phyloP scores from a whole-genome alignment of 2,329 filamentous ascomycete species.

The Penicillium sp. region DNA sequence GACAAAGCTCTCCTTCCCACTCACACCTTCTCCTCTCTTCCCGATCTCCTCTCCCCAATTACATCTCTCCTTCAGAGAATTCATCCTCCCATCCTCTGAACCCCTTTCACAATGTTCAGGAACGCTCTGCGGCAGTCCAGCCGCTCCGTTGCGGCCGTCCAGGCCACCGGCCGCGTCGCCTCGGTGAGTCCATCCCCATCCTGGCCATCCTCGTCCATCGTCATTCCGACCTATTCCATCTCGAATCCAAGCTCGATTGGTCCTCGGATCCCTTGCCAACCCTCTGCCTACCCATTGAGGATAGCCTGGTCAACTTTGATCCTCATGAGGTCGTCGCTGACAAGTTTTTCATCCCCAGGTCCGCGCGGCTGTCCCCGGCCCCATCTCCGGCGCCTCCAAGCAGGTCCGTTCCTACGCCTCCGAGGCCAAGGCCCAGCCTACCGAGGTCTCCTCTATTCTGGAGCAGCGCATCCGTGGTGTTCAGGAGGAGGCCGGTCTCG shows the following conservation, averaged over 20 bases:
- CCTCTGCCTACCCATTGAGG: constrained; percentile 21
- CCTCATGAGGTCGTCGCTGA: constrained; percentile 48
- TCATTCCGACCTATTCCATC: constrained; percentile 31
- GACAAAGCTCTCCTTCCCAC: constrained; percentile 42
- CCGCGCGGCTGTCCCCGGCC: constrained; percentile 78
- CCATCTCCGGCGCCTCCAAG: constrained; percentile 65
- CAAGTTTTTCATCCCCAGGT: constrained; percentile 56
- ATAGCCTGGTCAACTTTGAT: constrained; percentile 21
- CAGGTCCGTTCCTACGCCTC: constrained; percentile 82
- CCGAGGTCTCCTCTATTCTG: constrained; percentile 98
- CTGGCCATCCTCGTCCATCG: constrained; percentile 40
- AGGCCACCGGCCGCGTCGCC: constrained; percentile 84
- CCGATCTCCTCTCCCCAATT: constrained; percentile 39
- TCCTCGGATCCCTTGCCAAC: constrained; percentile 23
- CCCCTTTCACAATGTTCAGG: constrained; percentile 76
- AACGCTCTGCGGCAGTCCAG: constrained; percentile 96
- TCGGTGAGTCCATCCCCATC: constrained; percentile 71
- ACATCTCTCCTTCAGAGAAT: constrained; percentile 41
- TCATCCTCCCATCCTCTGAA: constrained; percentile 43
- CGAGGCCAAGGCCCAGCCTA: constrained; percentile 91
- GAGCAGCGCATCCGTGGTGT: constrained; percentile 99
- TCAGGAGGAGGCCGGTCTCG: constrained; percentile 90
- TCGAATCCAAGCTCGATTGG: constrained; percentile 32
- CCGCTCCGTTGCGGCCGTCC: constrained; percentile 89
- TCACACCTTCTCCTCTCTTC: constrained; percentile 39